Evolutionary conservation across 1,284 basidiomycete species (phyloP).

Genomic region (Heterobasidion parviporum): DNA sequence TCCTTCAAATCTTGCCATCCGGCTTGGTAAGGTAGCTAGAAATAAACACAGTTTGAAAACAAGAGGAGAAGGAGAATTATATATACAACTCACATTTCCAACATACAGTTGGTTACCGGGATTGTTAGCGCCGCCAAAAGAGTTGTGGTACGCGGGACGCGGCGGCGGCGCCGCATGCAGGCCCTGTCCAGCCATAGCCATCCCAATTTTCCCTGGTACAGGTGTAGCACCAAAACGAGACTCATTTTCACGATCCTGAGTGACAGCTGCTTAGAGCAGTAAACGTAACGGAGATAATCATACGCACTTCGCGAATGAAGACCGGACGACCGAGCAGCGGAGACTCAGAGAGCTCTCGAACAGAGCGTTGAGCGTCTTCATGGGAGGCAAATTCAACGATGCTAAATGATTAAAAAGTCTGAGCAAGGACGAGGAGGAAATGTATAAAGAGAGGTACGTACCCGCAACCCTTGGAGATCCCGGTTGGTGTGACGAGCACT

Average conservation of each 20-base stretch:
- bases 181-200: constrained; percentile 81
- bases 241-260: constrained; percentile 90
- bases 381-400: constrained; percentile 86
- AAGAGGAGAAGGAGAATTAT: constrained; percentile 3
- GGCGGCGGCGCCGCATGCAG: constrained; percentile 66
- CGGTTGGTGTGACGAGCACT: constrained; percentile 93
- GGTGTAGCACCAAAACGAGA: constrained; percentile 91
- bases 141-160: constrained; percentile 67
- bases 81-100: constrained; percentile 62
- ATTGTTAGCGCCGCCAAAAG: constrained; percentile 51
- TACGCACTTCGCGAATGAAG: constrained; percentile 87
- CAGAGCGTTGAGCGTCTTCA: constrained; percentile 81
- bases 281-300: not conserved
- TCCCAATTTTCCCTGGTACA: constrained; percentile 87
- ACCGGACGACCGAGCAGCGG: constrained; percentile 86
- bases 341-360: constrained; percentile 84
- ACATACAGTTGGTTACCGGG: constrained; percentile 89
- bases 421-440: constrained; percentile 1
- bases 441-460: constrained; percentile 34
- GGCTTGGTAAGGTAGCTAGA: constrained; percentile 85
- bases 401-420: constrained; percentile 31
- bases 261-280: constrained; percentile 1
- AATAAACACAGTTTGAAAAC: constrained; percentile 1
- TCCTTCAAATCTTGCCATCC: constrained; percentile 99
- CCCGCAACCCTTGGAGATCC: constrained; percentile 98